A percentile compares a stretch with the other conserved stretches of the same genome.
Evolutionary conservation across 352 stramenopile genomes (phyloP).

Genomic region (Thraustochytrium sp.): DNA sequence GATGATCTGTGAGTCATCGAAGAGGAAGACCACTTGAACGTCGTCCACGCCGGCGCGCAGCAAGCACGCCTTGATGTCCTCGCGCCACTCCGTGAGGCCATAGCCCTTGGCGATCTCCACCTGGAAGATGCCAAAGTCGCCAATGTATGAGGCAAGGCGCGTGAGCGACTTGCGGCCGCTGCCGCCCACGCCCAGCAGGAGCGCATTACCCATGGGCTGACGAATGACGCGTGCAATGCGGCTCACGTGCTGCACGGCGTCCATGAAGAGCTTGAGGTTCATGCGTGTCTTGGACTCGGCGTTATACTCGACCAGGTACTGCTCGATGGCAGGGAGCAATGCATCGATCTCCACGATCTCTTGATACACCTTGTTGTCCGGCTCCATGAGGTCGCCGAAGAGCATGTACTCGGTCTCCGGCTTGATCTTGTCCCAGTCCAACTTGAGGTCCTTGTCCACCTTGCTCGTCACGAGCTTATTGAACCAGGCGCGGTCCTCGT

Average conservation of each 20-base stretch:
- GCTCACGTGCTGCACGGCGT: slow-evolving; percentile 50
- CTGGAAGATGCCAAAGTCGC: slow-evolving; percentile 80
- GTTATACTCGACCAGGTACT: slow-evolving; percentile 72
- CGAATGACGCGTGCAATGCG: slow-evolving; percentile 50
- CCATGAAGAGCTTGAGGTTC: slow-evolving; percentile 52
- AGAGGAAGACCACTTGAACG: slow-evolving; percentile 84
- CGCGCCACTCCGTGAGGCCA: slow-evolving; percentile 79
- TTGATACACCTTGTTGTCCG: slow-evolving; percentile 82
- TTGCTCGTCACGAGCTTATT: slow-evolving; percentile 43
- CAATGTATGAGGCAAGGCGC: slow-evolving; percentile 81
- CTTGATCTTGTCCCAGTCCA: slow-evolving; percentile 58
- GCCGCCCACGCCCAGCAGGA: slow-evolving; percentile 85
- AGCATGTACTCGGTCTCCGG: slow-evolving; percentile 56
- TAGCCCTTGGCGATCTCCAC: slow-evolving; percentile 91
- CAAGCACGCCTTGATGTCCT: slow-evolving; percentile 77
- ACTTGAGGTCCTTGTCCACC: slow-evolving; percentile 48
- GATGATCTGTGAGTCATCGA: slow-evolving; percentile 89
- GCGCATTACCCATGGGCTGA: slow-evolving; percentile 68
- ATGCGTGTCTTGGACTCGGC: slow-evolving; percentile 49
- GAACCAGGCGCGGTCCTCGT: slow-evolving; percentile 75
- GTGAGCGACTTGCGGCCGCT: slow-evolving; percentile 82
- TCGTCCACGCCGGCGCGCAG: slow-evolving; percentile 85
- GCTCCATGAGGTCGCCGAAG: slow-evolving; percentile 79
- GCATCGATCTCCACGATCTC: slow-evolving; percentile 70
- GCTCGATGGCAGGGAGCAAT: slow-evolving; percentile 74